Percentiles rank a stretch among this genome's conserved stretches.
Conservation (phyloP, 1,139 yeast species). For the Groenewaldozyma auringiensis region DNA sequence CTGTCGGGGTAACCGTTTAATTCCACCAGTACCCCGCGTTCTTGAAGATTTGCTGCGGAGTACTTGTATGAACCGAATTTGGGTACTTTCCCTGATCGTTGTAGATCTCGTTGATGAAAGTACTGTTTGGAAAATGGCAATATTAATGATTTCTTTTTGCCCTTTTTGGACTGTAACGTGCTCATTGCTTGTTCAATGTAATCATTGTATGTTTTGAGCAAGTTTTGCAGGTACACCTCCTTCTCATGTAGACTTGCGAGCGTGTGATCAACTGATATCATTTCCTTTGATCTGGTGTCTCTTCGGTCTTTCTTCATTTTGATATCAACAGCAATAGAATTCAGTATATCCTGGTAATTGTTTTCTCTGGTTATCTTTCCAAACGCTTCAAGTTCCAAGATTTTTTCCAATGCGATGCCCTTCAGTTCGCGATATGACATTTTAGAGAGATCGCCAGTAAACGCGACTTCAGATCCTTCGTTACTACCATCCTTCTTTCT, state of each 20-base stretch:
- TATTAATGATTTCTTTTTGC: conserved; percentile 41
- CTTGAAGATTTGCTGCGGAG: conserved; percentile 66
- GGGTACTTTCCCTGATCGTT: conserved; percentile 60
- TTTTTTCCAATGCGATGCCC: conserved; percentile 63
- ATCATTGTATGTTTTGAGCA: conserved; percentile 56
- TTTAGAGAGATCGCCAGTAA: conserved; percentile 47
- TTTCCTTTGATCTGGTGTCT: conserved; percentile 51
- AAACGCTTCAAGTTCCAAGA: conserved; percentile 65
- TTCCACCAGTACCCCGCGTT: conserved; percentile 58
- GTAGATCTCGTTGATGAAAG: conserved; percentile 66
- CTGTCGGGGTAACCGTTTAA: conserved; percentile 42
- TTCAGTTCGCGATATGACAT: conserved; percentile 71
- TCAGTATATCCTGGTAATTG: conserved; percentile 70
- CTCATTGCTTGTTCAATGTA: conserved; percentile 63
- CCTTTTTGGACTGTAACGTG: conserved; percentile 50
- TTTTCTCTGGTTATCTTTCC: conserved; percentile 61
- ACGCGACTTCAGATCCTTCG: conserved; percentile 18
- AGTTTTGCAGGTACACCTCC: conserved; percentile 51
- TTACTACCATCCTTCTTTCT: conserved; percentile 16
- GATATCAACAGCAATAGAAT: conserved; percentile 80
- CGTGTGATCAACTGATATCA: conserved; percentile 53
- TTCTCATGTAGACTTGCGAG: conserved; percentile 54
- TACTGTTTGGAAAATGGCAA: conserved; percentile 73
- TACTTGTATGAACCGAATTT: conserved; percentile 80
- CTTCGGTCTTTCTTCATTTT: conserved; percentile 70